Evolutionary conservation across 352 stramenopile species (phyloP), one percentile per base, ranked within the genome.

Genomic region (Pythium insidiosum): DNA sequence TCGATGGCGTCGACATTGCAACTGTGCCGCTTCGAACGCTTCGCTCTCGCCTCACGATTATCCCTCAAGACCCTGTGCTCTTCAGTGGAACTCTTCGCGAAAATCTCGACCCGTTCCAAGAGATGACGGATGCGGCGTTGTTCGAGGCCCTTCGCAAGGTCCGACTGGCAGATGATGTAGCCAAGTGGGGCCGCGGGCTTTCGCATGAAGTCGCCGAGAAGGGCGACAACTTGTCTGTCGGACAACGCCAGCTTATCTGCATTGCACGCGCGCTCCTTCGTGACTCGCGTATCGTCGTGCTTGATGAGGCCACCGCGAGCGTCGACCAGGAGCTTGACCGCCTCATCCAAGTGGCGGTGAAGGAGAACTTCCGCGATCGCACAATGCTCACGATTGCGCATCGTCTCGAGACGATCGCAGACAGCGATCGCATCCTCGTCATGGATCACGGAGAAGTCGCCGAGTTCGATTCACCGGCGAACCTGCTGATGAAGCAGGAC

Each of bases 261-360:
- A 97, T 98, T 47, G 93, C 90, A 11, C 72, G 94, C 38, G 94
- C 88, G 15, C 49, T 98, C 7, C 43, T 98, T 2, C 66, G 77
- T 9, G 77, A 94, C 29, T 68, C 73, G 6, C 84, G 87, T 21
- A 53, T 74, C 31, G 40, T 98, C n/a, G 63, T 98, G n/a, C 45
- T 98, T 23, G 95, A 98, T 63, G 95, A 98, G 63, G 93, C 91
- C n/a, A 98, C 94, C n/a, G 72, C 80, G 24, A 84, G 56, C 43
- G 80, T 98, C 5, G 89, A 97, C 63, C 66, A 68, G 38, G 75
- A 86, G 43, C 92, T 82, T 1, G 86, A 96, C 53, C 42, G 45
- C 16, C 47, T 75, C 18, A 92, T 97, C 47, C 90, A 98, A 63
- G 21, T 28, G 11, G 53, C 53, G 21, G 61, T 79, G 15, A 39